phyloP scores from a whole-genome alignment of 1,284 basidiomycete species.

The Papiliotrema terrestris region DNA sequence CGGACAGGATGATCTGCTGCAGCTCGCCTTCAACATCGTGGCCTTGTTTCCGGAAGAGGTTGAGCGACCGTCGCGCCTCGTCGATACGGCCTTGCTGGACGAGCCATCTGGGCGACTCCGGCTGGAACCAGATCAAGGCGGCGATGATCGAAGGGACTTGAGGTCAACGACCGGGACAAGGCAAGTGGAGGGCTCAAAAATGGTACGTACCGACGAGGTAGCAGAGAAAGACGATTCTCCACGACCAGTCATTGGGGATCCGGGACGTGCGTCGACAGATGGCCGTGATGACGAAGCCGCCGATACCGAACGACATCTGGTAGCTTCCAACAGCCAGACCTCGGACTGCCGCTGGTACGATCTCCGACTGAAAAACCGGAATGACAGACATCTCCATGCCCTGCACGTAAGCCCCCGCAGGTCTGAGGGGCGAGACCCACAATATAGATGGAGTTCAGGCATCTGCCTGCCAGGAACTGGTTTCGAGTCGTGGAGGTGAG shows the following conservation, averaged over 20 bases:
- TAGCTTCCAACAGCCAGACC: slow-evolving; percentile 12
- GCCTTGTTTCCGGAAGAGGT: neutral
- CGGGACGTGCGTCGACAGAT: slow-evolving; percentile 6
- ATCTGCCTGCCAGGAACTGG: slow-evolving; percentile 8
- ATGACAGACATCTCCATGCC: slow-evolving; percentile 17
- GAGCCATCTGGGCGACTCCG: too few relatives aligned
- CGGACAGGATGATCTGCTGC: neutral
- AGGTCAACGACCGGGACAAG: slow-evolving; percentile 19
- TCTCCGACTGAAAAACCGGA: slow-evolving; percentile 12
- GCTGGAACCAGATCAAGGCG: neutral
- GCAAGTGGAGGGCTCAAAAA: too few relatives aligned
- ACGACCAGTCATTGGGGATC: slow-evolving; percentile 10
- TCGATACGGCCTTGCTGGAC: too few relatives aligned
- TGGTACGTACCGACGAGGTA: slow-evolving; percentile 5
- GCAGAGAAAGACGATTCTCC: slow-evolving; percentile 11
- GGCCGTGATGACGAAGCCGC: slow-evolving; percentile 9
- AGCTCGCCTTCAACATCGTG: neutral
- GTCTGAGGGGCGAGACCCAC: neutral
- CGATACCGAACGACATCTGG: slow-evolving; percentile 12
- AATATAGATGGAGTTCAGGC: slow-evolving; percentile 14
- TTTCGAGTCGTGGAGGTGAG: slow-evolving; percentile 3
- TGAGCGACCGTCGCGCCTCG: neutral
- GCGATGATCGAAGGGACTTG: slow-evolving; percentile 15
- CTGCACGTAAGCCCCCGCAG: too few relatives aligned
- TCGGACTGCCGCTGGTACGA: slow-evolving; percentile 11